Conservation (phyloP, 345 rosid species). For the Aurinia saxatilis region DNA sequence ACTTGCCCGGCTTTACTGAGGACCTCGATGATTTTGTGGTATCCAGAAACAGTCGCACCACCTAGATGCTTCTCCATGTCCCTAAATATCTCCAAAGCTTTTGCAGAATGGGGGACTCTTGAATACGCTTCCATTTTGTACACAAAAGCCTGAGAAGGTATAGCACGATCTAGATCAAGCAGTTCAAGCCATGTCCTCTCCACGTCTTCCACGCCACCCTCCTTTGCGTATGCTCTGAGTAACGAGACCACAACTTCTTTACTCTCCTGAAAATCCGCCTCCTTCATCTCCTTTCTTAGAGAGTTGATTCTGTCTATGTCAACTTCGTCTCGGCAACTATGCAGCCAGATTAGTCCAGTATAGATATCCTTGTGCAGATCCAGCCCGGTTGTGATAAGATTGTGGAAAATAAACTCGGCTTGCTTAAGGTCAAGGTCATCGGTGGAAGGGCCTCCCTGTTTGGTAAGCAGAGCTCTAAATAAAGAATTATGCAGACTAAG, state of each 20-base stretch:
- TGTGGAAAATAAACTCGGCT: constrained; percentile 79
- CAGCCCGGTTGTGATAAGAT: constrained; percentile 54
- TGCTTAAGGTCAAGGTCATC: constrained; percentile 64
- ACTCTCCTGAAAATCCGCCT: constrained; percentile 52
- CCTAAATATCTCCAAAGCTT: constrained; percentile 54
- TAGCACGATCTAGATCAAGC: constrained; percentile 19
- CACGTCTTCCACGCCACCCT: constrained; percentile 54
- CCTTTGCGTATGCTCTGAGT: constrained; percentile 67
- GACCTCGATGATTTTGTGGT: constrained; percentile 71
- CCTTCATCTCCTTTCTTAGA: constrained; percentile 57
- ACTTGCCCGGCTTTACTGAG: constrained; percentile 42
- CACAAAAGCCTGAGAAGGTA: constrained; percentile 67
- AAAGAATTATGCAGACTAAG: constrained; percentile 72
- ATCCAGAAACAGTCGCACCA: constrained; percentile 47
- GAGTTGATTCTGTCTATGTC: constrained; percentile 48
- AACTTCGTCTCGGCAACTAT: constrained; percentile 64
- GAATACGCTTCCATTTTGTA: constrained; percentile 77
- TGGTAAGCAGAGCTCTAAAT: constrained; percentile 59
- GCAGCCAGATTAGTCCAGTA: constrained; percentile 71
- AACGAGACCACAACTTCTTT: constrained; percentile 60
- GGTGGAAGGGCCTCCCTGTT: constrained; percentile 46
- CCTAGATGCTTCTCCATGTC: constrained; percentile 58
- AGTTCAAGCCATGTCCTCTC: constrained; percentile 65
- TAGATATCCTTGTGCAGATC: constrained; percentile 70
- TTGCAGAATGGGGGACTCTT: constrained; percentile 39